A percentile compares a stretch with the other conserved stretches of the same genome.
phyloP scores from a whole-genome alignment of 768 basidiomycete genomes.

The Leccinum subgranulosum region DNA sequence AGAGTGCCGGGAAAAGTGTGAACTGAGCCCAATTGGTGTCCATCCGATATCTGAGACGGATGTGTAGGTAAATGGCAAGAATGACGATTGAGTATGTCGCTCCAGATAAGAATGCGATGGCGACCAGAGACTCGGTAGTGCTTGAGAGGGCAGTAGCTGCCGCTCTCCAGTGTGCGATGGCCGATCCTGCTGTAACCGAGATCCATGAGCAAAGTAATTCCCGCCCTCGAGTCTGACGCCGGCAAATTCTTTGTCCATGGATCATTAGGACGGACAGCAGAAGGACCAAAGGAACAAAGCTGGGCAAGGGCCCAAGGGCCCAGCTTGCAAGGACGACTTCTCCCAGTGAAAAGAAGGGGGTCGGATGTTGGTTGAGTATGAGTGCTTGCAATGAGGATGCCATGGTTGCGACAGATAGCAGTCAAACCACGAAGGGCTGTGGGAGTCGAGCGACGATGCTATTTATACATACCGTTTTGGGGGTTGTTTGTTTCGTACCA shows the following conservation, averaged over 20 bases:
- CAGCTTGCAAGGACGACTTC: conserved; percentile 25
- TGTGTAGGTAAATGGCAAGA: conserved; percentile 37
- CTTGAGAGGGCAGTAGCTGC: conserved; percentile 57
- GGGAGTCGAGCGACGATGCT: neutral
- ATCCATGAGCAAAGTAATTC: conserved; percentile 34
- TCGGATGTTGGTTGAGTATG: conserved; percentile 25
- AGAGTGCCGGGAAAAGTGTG: conserved; percentile 64
- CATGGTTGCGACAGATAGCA: conserved; percentile 15
- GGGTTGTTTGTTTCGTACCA: conserved; percentile 20
- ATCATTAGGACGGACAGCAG: conserved; percentile 25
- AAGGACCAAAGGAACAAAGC: conserved; percentile 34
- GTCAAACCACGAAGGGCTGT: neutral
- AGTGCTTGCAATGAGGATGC: conserved; percentile 18
- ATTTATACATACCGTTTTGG: conserved; percentile 11
- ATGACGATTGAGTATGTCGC: conserved; percentile 46
- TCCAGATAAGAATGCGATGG: conserved; percentile 41
- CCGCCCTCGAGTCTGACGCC: conserved; percentile 26
- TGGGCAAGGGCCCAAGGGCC: conserved; percentile 29
- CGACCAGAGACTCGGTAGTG: conserved; percentile 43
- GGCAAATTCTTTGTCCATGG: conserved; percentile 31
- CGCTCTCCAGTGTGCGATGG: conserved; percentile 41
- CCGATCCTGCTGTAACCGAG: conserved; percentile 39
- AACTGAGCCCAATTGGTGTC: conserved; percentile 40
- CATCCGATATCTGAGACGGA: conserved; percentile 31
- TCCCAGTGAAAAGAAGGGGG: conserved; percentile 19